phyloP scores from a whole-genome alignment of 2,329 filamentous ascomycete species.

The Rutstroemia sp. region DNA sequence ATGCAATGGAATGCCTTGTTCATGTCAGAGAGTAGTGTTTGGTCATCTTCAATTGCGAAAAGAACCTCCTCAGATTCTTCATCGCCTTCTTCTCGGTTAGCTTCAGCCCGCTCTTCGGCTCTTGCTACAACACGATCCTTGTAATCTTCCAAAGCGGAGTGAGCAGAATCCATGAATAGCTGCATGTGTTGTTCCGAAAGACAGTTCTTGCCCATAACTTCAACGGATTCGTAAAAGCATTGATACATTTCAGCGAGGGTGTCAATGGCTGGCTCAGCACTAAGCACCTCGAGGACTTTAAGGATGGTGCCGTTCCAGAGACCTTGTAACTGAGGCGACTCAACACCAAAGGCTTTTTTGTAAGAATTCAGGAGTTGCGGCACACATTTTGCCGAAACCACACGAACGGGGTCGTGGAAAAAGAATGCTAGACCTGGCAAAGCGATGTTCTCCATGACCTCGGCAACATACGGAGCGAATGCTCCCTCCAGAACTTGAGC shows the following conservation, averaged over 20 bases:
- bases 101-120: slow-evolving; percentile 68
- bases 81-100: slow-evolving; percentile 77
- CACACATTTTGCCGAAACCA: slow-evolving; percentile 89
- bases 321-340: slow-evolving; percentile 69
- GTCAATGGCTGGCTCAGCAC: slow-evolving; percentile 90
- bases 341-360: slow-evolving; percentile 80
- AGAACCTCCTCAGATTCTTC: slow-evolving; percentile 82
- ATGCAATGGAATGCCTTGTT: slow-evolving; percentile 99
- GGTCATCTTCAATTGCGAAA: slow-evolving; percentile 93
- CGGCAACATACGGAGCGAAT: slow-evolving; percentile 84
- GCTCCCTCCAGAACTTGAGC: slow-evolving; percentile 89
- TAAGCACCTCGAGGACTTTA: slow-evolving; percentile 88
- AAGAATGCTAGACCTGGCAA: slow-evolving; percentile 93
- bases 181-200: slow-evolving; percentile 73
- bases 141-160: slow-evolving; percentile 86
- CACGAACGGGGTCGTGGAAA: slow-evolving; percentile 96
- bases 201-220: slow-evolving; percentile 83
- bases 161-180: slow-evolving; percentile 79
- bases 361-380: slow-evolving; percentile 89
- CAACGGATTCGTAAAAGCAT: slow-evolving; percentile 97
- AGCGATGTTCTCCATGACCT: slow-evolving; percentile 95
- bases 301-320: slow-evolving; percentile 82
- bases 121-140: slow-evolving; percentile 78
- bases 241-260: slow-evolving; percentile 98
- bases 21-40: slow-evolving; percentile 95